Conservation (phyloP, 345 rosid species). For the Camelina laxa region DNA sequence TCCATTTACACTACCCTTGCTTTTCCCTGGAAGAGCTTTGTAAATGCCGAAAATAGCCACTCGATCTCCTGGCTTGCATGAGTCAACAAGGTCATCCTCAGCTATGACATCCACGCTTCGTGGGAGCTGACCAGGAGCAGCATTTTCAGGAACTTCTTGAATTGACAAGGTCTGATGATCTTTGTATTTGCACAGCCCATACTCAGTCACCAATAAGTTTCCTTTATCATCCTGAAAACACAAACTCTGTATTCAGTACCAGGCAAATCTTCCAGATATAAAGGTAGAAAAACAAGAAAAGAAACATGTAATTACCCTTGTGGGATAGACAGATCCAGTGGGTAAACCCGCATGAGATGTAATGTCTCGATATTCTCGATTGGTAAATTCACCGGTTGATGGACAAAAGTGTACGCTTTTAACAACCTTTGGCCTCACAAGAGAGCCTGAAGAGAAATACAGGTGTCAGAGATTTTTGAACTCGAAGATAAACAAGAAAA, state of each 20-base stretch:
- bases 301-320: conserved; percentile 66
- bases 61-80: conserved; percentile 98
- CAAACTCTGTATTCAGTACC: conserved; percentile 25
- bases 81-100: conserved; percentile 97
- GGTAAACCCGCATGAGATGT: conserved; percentile 89
- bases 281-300: conserved; percentile 8
- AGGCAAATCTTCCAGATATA: conserved; percentile 2
- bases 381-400: conserved; percentile 66
- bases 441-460: conserved; percentile 66
- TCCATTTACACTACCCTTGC: conserved; percentile 96
- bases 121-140: conserved; percentile 99
- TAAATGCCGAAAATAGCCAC: conserved; percentile 90
- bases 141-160: conserved; percentile 98
- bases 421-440: conserved; percentile 97
- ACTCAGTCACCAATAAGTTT: conserved; percentile 91
- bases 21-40: conserved; percentile 95
- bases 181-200: conserved; percentile 89
- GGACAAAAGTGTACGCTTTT: conserved; percentile 98
- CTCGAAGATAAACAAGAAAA: neutral
- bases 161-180: conserved; percentile 98
- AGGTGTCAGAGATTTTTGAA: neutral
- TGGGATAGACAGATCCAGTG: conserved; percentile 97
- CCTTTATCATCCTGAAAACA: conserved; percentile 84
- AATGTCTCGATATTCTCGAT: conserved; percentile 91
- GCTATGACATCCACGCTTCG: conserved; percentile 92